Base-by-base conservation (phyloP, 2,329 filamentous ascomycete species). In the Ophiostoma novo-ulmi region DNA sequence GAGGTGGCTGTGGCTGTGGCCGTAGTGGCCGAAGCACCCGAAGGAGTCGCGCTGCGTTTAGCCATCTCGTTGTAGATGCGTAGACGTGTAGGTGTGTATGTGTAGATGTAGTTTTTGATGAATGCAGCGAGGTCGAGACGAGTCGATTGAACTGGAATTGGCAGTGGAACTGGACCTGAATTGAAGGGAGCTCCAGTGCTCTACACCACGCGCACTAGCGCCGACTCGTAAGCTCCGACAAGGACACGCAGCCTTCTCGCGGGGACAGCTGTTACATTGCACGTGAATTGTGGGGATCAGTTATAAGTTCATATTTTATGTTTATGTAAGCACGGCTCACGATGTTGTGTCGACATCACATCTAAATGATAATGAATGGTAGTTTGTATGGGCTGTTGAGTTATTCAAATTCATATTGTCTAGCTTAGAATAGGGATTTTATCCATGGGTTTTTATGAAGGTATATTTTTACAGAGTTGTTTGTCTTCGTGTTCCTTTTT, bases 161-260 rank as follows among this genome's bases (percentile, higher is more conserved):
- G 31, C 31, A 31, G 31, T 4, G 26, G 26, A 26, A 26, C 26
- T 26, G 26, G 26, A 26, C 44, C 44, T 48, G 14, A 20, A 48
- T 48, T 7, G 17, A 48, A 48, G 44, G 41, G 44, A 48, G 44
- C 44, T 48, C 44, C 44, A 48, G 44, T 48, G 44, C 17, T 65
- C 1, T 58, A 26, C 52, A 22, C n/a, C 52, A 58, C 58, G 58
- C 58, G 26, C 68, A 31, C 70, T 71, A 71, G 65, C 63, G 63
- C 38, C 35, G 61, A 35, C 63, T 48, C 71, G 55, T 63, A 39
- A 64, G 64, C 69, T 69, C 58, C 58, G 35, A 63, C 71, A 71
- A 68, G 73, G 72, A 73, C 73, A 74, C 73, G 73, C 73, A 74
- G 73, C 73, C 72, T 74, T 72, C 73, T 72, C 38, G 66, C 31